A percentile compares a stretch with the other conserved stretches of the same genome.
Evolutionary conservation across 2,329 filamentous ascomycete genomes (phyloP).

Genomic region (Paecilomyces dactylethromorphus): DNA sequence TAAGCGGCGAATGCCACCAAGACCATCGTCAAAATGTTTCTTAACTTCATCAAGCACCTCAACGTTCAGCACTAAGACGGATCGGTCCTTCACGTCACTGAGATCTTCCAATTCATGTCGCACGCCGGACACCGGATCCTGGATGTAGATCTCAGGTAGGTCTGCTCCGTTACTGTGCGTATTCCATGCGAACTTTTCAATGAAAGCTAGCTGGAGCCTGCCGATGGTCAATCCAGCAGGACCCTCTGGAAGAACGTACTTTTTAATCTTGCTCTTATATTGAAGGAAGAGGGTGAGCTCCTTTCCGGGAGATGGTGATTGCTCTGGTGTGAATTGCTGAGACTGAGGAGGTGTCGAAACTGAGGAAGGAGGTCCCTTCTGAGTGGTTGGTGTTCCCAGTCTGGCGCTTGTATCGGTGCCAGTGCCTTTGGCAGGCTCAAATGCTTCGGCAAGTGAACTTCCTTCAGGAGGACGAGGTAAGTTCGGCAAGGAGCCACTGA

Average conservation of each 20-base stretch:
- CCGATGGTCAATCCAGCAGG: conserved; percentile 79
- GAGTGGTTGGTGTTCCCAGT: conserved; percentile 21
- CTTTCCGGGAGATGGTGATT: conserved; percentile 62
- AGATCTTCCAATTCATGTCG: conserved; percentile 94
- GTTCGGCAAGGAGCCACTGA: conserved; percentile 55
- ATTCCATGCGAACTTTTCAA: conserved; percentile 99
- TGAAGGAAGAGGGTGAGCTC: conserved; percentile 91
- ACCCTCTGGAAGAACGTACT: conserved; percentile 82
- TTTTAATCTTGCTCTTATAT: conserved; percentile 96
- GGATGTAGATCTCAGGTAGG: conserved; percentile 94
- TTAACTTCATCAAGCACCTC: conserved; percentile 95
- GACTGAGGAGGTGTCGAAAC: conserved; percentile 39
- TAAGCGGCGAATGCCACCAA: conserved; percentile 70
- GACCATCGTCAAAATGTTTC: conserved; percentile 86
- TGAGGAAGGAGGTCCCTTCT: conserved; percentile 12
- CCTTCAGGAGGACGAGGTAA: conserved; percentile 38
- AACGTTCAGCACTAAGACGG: conserved; percentile 89
- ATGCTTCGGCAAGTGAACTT: conserved; percentile 26
- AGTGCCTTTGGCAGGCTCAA: conserved; percentile 25
- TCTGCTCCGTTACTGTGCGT: conserved; percentile 90
- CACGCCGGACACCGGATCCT: conserved; percentile 92
- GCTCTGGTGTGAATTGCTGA: conserved; percentile 52
- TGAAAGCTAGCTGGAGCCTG: conserved; percentile 87
- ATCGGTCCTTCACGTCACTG: conserved; percentile 85
- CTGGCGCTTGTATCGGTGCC: conserved; percentile 9